A percentile compares a stretch with the other conserved stretches of the same genome.
These are phyloP conservation scores for Venturia asperata DNA, from an alignment of 2,329 filamentous ascomycete species.

Conservation along the genomic window DNA sequence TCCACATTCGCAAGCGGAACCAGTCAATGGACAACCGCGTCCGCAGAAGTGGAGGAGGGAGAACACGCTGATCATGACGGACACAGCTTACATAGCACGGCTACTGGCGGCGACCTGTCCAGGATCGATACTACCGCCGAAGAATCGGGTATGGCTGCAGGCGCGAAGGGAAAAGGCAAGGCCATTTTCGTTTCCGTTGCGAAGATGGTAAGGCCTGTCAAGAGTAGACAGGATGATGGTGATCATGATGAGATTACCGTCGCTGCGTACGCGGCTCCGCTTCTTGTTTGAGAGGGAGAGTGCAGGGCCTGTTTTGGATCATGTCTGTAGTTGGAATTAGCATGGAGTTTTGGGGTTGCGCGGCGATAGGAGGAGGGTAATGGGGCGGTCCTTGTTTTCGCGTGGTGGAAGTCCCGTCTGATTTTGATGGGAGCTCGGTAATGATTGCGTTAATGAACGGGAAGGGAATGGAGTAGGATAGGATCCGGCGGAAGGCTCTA, in stretches of 20 bases:
- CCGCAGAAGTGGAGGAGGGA: constrained; percentile 6
- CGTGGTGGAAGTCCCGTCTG: no score
- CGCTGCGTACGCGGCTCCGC: neutral
- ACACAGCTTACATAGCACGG: constrained; percentile 8
- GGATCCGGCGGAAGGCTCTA: neutral
- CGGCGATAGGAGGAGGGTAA: neutral
- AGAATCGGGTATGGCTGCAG: neutral
- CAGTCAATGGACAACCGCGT: constrained; percentile 9
- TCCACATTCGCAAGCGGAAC: neutral
- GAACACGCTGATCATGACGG: constrained; percentile 12
- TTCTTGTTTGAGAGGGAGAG: neutral
- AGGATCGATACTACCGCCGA: neutral
- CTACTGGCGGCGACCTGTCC: constrained; percentile 2
- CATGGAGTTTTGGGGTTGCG: neutral
- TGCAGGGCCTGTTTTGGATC: neutral
- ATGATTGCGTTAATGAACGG: constrained; percentile 2
- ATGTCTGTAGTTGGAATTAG: constrained; percentile 6
- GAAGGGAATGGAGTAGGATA: neutral
- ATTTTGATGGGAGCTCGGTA: neutral
- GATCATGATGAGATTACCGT: constrained; percentile 1
- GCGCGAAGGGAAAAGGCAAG: constrained; percentile 13
- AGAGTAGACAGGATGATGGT: neutral
- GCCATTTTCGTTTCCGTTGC: constrained; percentile 8
- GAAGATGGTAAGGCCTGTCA: neutral
- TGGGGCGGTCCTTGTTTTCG: neutral